Conservation (phyloP, 768 basidiomycete genomes). For the Hortiboletus campestris region DNA sequence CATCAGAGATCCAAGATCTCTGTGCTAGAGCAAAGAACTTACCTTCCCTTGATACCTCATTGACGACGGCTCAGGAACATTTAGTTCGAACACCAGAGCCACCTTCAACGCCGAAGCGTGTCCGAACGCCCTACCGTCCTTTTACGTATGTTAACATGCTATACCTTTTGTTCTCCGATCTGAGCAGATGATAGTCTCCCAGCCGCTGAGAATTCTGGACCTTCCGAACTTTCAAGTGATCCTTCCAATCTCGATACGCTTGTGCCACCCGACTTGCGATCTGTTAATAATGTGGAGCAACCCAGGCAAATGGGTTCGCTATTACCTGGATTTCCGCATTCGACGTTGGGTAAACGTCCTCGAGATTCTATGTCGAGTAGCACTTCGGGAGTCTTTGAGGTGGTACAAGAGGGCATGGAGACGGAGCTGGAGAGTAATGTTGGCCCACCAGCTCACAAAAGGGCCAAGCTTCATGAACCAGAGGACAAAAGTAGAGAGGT, state of each 20-base stretch:
- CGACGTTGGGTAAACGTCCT: conserved; percentile 63
- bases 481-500: conserved; percentile 23
- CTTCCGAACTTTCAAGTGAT: conserved; percentile 22
- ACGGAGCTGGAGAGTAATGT: conserved; percentile 38
- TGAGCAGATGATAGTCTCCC: conserved; percentile 22
- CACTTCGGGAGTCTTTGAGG: conserved; percentile 41
- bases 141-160: conserved; percentile 22
- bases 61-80: conserved; percentile 9
- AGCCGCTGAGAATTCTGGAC: conserved; percentile 14
- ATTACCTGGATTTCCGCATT: conserved; percentile 41
- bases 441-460: conserved; percentile 52
- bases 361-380: conserved; percentile 50
- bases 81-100: conserved; percentile 27
- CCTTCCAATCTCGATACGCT: conserved; percentile 19
- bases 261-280: conserved; percentile 7
- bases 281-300: conserved; percentile 9
- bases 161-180: neutral
- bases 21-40: conserved; percentile 19
- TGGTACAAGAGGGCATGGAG: conserved; percentile 41
- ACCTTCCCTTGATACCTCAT: conserved; percentile 9
- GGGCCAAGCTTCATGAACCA: conserved; percentile 37
- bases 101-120: conserved; percentile 35
- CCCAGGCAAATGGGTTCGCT: conserved; percentile 17
- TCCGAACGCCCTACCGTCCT: conserved; percentile 29
- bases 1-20: conserved; percentile 34